A percentile compares a stretch with the other conserved stretches of the same genome.
Evolutionary conservation across 2,329 filamentous ascomycete genomes (phyloP).

Genomic region (Daldinia sp.): DNA sequence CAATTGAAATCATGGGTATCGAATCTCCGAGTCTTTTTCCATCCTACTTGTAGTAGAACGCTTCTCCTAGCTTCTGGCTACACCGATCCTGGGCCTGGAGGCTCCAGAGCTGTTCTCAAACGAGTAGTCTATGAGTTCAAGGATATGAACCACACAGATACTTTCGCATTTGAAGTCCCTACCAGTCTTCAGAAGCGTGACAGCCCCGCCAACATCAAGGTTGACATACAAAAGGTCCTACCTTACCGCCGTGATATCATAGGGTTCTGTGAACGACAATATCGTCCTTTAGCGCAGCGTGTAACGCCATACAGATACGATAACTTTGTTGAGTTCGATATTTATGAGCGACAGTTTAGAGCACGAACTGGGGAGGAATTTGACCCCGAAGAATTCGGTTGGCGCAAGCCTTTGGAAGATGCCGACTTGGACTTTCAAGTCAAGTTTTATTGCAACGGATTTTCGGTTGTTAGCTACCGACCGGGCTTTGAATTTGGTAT

Average conservation of each 20-base stretch:
- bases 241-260: constrained; percentile 35
- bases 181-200: neutral
- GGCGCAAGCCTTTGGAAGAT: constrained; percentile 2
- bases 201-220: neutral
- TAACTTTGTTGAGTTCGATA: constrained; percentile 35
- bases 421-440: constrained; percentile 34
- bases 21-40: constrained; percentile 36
- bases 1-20: constrained; percentile 14
- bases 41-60: constrained; percentile 33
- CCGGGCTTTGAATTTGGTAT: constrained; percentile 26
- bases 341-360: constrained; percentile 32
- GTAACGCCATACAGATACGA: neutral
- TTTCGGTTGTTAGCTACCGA: constrained; percentile 18
- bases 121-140: constrained; percentile 34
- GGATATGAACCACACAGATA: constrained; percentile 11
- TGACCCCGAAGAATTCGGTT: constrained; percentile 6
- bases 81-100: neutral
- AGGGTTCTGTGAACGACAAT: constrained; percentile 20
- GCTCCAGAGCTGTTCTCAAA: constrained; percentile 10
- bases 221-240: constrained; percentile 25
- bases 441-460: constrained; percentile 6
- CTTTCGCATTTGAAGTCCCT: constrained; percentile 23
- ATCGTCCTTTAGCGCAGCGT: neutral
- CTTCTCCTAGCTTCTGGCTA: constrained; percentile 41
- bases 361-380: constrained; percentile 6